Conservation (phyloP, 495 filamentous ascomycete genomes). For the Halenospora varia region DNA sequence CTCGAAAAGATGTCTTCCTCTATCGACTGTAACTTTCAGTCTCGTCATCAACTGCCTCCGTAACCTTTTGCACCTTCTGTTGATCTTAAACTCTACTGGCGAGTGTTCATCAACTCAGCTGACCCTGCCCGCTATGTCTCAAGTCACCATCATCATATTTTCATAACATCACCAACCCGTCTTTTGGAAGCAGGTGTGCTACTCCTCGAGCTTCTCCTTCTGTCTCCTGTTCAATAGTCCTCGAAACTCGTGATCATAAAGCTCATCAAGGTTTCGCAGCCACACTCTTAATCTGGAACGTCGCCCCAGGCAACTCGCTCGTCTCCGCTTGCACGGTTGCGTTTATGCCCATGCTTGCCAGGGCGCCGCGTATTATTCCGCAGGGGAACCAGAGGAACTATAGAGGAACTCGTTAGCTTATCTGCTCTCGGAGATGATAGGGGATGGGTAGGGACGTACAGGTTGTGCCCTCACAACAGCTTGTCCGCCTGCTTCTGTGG, state of each 20-base stretch:
- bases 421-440: constrained; percentile 4
- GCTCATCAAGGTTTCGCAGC: constrained; percentile 46
- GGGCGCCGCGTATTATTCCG: constrained; percentile 81
- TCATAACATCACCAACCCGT: background rate
- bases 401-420: constrained; percentile 5
- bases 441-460: constrained; percentile 45
- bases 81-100: background rate
- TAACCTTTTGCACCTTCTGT: background rate
- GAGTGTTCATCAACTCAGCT: background rate
- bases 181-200: no score
- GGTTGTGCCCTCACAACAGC: constrained; percentile 73
- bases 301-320: constrained; percentile 78
- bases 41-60: background rate
- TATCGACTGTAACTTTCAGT: no score
- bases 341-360: constrained; percentile 85
- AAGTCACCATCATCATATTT: background rate
- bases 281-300: constrained; percentile 93
- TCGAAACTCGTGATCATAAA: no score
- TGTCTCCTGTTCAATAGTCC: no score
- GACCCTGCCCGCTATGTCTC: no score
- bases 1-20: constrained; percentile 4
- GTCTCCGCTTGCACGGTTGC: constrained; percentile 89
- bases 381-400: constrained; percentile 95
- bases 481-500: constrained; percentile 65
- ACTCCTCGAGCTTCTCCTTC: no score